A percentile compares a stretch with the other conserved stretches of the same genome.
Conservation (phyloP, 495 filamentous ascomycete species). For the Penicillium coffeae region DNA sequence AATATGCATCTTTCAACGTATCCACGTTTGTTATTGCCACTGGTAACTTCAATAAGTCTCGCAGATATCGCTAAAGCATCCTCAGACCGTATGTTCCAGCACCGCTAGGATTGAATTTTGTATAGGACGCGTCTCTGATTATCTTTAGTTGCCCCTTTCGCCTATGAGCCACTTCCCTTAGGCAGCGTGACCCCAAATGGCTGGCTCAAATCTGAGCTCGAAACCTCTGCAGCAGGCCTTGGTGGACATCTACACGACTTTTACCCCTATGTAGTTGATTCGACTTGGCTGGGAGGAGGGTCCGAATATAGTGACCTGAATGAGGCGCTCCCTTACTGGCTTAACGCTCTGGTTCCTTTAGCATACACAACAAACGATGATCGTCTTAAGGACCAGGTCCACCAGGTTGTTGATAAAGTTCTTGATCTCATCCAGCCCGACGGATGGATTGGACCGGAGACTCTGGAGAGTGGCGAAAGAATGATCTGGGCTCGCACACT, state of each 20-base stretch:
- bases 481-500: constrained; percentile 54
- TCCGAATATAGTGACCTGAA: constrained; percentile 57
- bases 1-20: background rate
- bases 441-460: constrained; percentile 62
- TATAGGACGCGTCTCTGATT: background rate
- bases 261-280: constrained; percentile 53
- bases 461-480: constrained; percentile 30
- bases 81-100: background rate
- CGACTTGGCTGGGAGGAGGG: constrained; percentile 52
- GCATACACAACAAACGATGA: constrained; percentile 54
- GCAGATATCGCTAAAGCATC: background rate
- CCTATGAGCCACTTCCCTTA: constrained; percentile 48
- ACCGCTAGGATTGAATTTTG: too few relatives aligned
- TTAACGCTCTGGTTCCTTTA: constrained; percentile 63
- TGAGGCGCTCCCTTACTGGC: constrained; percentile 63
- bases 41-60: background rate
- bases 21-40: background rate
- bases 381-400: constrained; percentile 53
- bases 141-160: constrained; percentile 33
- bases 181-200: constrained; percentile 55
- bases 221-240: constrained; percentile 50
- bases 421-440: constrained; percentile 50
- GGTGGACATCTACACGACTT: constrained; percentile 59
- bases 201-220: constrained; percentile 58
- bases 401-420: constrained; percentile 44